phyloP scores from a whole-genome alignment of 306 rosid genomes.

The Styphnolobium japonicum region DNA sequence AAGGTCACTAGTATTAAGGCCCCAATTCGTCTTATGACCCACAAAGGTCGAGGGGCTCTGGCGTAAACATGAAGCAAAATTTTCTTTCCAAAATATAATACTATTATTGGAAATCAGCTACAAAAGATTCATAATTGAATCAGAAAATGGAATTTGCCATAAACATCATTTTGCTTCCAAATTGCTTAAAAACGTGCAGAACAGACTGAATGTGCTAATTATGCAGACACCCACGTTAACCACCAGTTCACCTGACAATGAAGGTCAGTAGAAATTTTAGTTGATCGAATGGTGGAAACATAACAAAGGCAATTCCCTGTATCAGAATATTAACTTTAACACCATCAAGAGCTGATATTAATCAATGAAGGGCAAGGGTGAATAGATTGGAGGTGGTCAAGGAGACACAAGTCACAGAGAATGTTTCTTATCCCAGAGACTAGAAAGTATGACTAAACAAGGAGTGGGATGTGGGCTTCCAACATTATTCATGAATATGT shows the following conservation, averaged over 20 bases:
- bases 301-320: background rate
- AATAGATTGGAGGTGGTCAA: slow-evolving; percentile 43
- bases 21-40: slow-evolving; percentile 17
- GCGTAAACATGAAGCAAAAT: slow-evolving; percentile 32
- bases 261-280: slow-evolving; percentile 22
- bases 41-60: background rate
- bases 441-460: slow-evolving; percentile 35
- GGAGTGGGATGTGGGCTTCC: slow-evolving; percentile 39
- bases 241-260: slow-evolving; percentile 34
- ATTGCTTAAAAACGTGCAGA: slow-evolving; percentile 40
- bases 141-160: slow-evolving; percentile 10
- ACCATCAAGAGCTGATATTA: background rate
- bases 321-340: background rate
- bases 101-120: slow-evolving; percentile 2
- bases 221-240: slow-evolving; percentile 40
- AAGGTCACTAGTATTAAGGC: background rate
- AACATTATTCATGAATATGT: slow-evolving; percentile 59
- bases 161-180: slow-evolving; percentile 39
- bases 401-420: slow-evolving; percentile 67
- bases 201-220: slow-evolving; percentile 32
- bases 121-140: slow-evolving; percentile 11
- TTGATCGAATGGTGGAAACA: slow-evolving; percentile 26
- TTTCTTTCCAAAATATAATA: background rate
- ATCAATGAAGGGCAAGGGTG: background rate
- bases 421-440: slow-evolving; percentile 63